Evolutionary conservation across 805 yeast species (phyloP).

Genomic region (Ogataea nitratoaversa): DNA sequence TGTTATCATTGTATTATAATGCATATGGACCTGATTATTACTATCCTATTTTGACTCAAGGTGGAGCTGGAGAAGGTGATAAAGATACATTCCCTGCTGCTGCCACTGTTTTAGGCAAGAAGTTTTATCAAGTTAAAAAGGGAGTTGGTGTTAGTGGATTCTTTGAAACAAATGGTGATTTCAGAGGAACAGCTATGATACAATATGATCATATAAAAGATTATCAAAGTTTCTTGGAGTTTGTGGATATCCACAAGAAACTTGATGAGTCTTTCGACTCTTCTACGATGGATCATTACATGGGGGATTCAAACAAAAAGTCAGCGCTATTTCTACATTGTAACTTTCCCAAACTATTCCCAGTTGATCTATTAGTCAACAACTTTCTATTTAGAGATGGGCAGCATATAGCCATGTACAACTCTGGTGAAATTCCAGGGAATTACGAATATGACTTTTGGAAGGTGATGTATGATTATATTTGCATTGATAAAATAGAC

Average conservation of each 20-base stretch:
- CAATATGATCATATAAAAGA: constrained; percentile 45
- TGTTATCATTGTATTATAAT: constrained; percentile 57
- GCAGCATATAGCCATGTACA: constrained; percentile 11
- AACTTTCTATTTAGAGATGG: constrained; percentile 12
- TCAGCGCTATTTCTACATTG: constrained; percentile 34
- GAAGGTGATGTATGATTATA: constrained; percentile 19
- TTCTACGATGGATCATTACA: constrained; percentile 11
- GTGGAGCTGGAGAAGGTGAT: constrained; percentile 74
- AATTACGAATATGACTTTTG: constrained; percentile 19
- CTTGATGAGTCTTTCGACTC: constrained; percentile 17
- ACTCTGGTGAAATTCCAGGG: constrained; percentile 10
- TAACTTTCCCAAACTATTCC: constrained; percentile 45
- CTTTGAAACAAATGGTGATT: constrained; percentile 22
- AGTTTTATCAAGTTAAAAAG: constrained; percentile 52
- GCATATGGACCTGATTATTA: constrained; percentile 56
- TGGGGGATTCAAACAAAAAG: constrained; percentile 16
- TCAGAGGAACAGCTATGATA: constrained; percentile 46
- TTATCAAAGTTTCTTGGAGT: constrained; percentile 17
- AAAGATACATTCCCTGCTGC: constrained; percentile 76
- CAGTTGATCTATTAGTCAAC: constrained; percentile 36
- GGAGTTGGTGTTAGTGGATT: constrained; percentile 48
- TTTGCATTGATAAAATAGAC: constrained; percentile 14
- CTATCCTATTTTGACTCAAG: constrained; percentile 55
- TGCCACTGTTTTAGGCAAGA: constrained; percentile 44
- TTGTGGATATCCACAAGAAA: constrained; percentile 14